Evolutionary conservation across 2,329 filamentous ascomycete species (phyloP), one percentile per base, ranked within the genome.

Genomic region (Hymenoscyphus fraxineus): DNA sequence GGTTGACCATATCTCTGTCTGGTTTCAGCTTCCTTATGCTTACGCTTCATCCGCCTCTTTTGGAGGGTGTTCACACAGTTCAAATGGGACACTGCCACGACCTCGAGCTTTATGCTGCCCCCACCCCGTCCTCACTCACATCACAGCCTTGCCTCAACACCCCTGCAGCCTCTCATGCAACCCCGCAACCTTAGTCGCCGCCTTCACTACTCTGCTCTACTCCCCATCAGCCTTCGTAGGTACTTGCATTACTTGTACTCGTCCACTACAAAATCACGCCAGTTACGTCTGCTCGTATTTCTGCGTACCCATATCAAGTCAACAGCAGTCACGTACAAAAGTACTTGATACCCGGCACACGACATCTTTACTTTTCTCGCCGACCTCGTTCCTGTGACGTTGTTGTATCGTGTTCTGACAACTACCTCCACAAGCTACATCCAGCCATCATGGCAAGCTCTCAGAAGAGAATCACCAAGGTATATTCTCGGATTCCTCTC

Each of bases 401-500:
- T 22, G 44, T n/a, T 22, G 44, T 12, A 22, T 22, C 15, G 15
- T 12, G 5, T 32, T 44, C 44, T 32, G 56, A 40, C 40, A 39
- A 31, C 51, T 56, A 31, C 62, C 59, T 61, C 62, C 58, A 60
- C 44, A 64, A 47, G 58, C 47, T 38, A 9, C 39, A 61, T 22
- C 15, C 10, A 22, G 13, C 19, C 65, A 67, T 38, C 41, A 73
- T 73, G 71, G 69, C 70, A 22, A 68, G 67, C 64, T 64, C 64
- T 56, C 68, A 71, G 65, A 73, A 72, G 65, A 70, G 73, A 60
- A 73, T 75, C 59, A 58, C 66, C 39, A 75, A 73, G 67, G 72
- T 62, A 62, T 40, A 44, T 9, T 40, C 6, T 47, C n/a, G 1
- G 22, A 47, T 27, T 31, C 38, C 15, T 12, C 55, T 27, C 7